Conservation (phyloP, 345 rosid species). For the Draba incana region DNA sequence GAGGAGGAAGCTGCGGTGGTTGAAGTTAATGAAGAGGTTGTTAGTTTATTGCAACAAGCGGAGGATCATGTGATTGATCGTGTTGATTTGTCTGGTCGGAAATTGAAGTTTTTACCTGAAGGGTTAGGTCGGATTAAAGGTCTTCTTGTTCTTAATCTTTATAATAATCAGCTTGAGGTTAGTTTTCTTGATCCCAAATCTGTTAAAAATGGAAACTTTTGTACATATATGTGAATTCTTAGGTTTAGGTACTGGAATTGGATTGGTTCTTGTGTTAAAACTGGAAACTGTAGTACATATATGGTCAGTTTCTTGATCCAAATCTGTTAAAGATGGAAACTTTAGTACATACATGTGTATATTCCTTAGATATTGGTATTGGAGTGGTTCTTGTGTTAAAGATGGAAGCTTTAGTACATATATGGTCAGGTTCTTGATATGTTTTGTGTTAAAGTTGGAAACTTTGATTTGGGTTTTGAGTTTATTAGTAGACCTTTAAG, state of each 20-base stretch:
- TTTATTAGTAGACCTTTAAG: background rate
- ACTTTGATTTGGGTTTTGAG: background rate
- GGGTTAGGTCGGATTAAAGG: conserved; percentile 76
- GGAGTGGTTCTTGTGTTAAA: background rate
- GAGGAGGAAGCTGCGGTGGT: conserved; percentile 39
- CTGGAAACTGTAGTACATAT: too few relatives aligned
- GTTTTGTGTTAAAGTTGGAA: background rate
- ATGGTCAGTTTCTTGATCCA: too few relatives aligned
- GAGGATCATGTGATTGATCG: conserved; percentile 55
- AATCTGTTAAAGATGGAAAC: too few relatives aligned
- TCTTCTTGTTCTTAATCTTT: conserved; percentile 63
- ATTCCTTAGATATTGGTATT: too few relatives aligned
- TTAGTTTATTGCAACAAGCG: conserved; percentile 63
- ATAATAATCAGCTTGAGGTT: conserved; percentile 60
- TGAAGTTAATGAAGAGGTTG: conserved; percentile 59
- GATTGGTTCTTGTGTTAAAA: too few relatives aligned
- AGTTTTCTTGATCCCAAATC: too few relatives aligned
- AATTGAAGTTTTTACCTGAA: conserved; percentile 70
- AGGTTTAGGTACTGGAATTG: too few relatives aligned
- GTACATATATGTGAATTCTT: too few relatives aligned
- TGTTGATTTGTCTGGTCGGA: conserved; percentile 70
- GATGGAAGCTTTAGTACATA: background rate
- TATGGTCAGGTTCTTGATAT: background rate
- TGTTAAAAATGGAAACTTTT: too few relatives aligned
- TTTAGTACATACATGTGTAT: too few relatives aligned